These are phyloP conservation scores for Tripterygium wilfordii DNA, from an alignment of 177 flowering plant species.

Conservation along the genomic window DNA sequence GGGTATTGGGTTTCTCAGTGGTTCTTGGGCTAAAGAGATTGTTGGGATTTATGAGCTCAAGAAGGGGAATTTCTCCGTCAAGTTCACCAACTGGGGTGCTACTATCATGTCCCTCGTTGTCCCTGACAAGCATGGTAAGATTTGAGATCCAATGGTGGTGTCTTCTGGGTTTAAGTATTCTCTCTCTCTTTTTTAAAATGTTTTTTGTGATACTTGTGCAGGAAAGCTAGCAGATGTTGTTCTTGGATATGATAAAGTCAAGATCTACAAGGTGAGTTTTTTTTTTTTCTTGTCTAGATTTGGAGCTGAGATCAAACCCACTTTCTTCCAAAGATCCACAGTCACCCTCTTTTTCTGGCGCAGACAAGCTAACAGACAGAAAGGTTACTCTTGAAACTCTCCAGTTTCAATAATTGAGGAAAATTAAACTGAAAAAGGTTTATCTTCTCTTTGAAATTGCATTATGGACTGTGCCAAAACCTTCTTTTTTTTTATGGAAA, in stretches of 20 bases:
- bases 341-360: no score
- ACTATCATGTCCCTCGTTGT: constrained; percentile 31
- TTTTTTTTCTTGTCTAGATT: background rate
- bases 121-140: constrained; percentile 39
- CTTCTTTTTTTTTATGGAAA: no score
- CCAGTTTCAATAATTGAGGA: background rate
- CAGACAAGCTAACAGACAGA: no score
- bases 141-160: constrained; percentile 7
- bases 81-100: constrained; percentile 44
- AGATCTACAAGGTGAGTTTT: constrained; percentile 27
- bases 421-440: no score
- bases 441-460: no score
- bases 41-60: constrained; percentile 27
- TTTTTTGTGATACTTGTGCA: constrained; percentile 3
- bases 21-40: background rate
- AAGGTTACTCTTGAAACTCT: background rate
- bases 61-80: constrained; percentile 31
- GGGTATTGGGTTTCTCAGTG: background rate
- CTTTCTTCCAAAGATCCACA: background rate
- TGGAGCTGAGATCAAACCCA: no score
- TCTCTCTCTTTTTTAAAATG: background rate
- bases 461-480: no score
- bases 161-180: background rate
- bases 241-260: constrained; percentile 39
- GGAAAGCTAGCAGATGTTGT: constrained; percentile 44